Base-by-base conservation (phyloP, 805 yeast genomes). In the Candida nonsorbophila region DNA sequence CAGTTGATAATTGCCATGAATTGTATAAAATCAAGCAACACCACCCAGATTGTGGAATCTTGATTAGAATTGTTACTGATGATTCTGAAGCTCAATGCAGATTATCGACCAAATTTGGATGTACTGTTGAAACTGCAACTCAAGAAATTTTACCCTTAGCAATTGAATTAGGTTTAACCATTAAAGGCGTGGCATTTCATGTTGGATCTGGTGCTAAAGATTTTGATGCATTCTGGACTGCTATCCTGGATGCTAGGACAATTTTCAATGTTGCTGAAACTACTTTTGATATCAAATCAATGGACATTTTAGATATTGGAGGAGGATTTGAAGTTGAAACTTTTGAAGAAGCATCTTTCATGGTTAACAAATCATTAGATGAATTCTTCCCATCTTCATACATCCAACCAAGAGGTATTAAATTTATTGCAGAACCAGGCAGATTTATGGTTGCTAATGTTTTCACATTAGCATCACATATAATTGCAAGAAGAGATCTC, bases 141-240 rank as follows among this genome's bases (percentile, higher is more conserved):
- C 45, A 58, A 11, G 62, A 57, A 31, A 62, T 90, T 47, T 65
- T 90, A 37, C 64, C 69, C 6, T 55, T 70, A 34, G 90, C 94
- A 26, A 62, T 69, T 34, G 66, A 68, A 30, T 59, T 86, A 29
- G 75, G 65, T 1, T 67, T 90, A 42, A 62, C 73, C 36, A 72
- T 90, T 20, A 74, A 61, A 10, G 98, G 98, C 29, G 88, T 88
- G 20, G 87, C 95, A 4, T 90, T 90, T 72, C 98, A 90, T 53
- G 84, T 88, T 36, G 98, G 98, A 1, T 84, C 95, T 2, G 97
- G 97, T 19, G 90, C 95, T 9, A 72, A 72, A 29, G 92, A 85
- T 50, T 72, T 77, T 32, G 53, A 62, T 24, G 71, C 90, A 3
- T 71, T 84, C 40, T 66, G 65, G 33, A 72, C 73, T 37, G 95